Conservation (phyloP, 1,284 basidiomycete genomes). For the Puccinia novopanici region DNA sequence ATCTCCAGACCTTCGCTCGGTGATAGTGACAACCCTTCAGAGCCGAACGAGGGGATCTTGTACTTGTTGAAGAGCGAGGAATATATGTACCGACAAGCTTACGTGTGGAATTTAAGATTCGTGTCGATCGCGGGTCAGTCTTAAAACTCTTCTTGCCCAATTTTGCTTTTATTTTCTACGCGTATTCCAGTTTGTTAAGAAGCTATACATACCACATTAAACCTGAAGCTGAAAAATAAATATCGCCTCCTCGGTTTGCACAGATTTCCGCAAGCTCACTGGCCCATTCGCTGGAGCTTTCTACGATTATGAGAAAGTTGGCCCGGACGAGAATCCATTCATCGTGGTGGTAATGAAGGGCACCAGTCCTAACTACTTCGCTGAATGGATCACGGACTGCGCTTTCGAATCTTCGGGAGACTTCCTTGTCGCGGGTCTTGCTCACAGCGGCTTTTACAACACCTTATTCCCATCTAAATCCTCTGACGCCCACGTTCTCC, state of each 20-base stretch:
- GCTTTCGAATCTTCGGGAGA: conserved; percentile 35
- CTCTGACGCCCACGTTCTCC: conserved; percentile 7
- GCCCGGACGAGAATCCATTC: conserved; percentile 35
- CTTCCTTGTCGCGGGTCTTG: conserved; percentile 22
- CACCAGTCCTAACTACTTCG: conserved; percentile 26
- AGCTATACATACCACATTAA: background rate
- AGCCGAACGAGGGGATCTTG: conserved; percentile 27
- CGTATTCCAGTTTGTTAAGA: too few relatives aligned
- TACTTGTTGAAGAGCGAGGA: conserved; percentile 41
- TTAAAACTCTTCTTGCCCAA: background rate
- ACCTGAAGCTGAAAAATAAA: background rate
- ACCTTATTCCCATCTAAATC: conserved; percentile 39
- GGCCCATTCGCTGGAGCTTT: conserved; percentile 45
- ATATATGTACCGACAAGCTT: conserved; percentile 28
- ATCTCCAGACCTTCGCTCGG: conserved; percentile 32
- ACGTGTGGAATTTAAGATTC: conserved; percentile 35
- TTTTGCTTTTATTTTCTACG: background rate
- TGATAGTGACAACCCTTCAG: conserved; percentile 10
- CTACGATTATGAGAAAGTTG: conserved; percentile 20
- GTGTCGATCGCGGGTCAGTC: conserved; percentile 41
- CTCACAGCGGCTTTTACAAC: conserved; percentile 43
- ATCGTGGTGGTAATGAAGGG: conserved; percentile 42
- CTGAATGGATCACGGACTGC: conserved; percentile 41
- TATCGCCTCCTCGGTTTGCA: background rate
- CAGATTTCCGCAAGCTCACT: conserved; percentile 30